Conservation (phyloP, 2,329 filamentous ascomycete genomes). For the Monilinia fructigena region DNA sequence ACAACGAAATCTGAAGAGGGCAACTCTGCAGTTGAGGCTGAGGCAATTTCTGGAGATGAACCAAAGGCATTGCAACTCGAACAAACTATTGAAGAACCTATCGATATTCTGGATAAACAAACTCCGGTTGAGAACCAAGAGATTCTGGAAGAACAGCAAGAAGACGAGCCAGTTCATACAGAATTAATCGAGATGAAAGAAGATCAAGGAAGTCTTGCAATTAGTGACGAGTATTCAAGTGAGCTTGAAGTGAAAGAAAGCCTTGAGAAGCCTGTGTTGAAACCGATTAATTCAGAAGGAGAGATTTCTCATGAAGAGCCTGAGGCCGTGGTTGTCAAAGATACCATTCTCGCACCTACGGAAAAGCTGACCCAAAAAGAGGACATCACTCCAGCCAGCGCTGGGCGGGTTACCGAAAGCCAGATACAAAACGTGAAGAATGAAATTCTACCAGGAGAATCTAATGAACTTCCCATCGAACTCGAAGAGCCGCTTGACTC, state of each 20-base stretch:
- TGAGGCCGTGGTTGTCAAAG: rapidly evolving
- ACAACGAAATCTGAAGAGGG: neutral
- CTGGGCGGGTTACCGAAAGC: neutral
- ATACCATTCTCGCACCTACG: no score
- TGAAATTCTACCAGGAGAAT: neutral
- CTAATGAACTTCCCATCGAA: neutral
- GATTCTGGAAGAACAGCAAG: neutral
- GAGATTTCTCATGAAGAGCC: neutral
- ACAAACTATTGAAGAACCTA: neutral
- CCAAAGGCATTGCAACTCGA: neutral
- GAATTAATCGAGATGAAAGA: neutral
- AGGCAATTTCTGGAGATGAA: neutral
- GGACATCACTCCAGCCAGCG: rapidly evolving
- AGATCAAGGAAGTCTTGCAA: no score
- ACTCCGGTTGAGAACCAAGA: neutral
- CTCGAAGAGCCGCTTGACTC: neutral
- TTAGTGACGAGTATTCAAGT: neutral
- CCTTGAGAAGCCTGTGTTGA: no score
- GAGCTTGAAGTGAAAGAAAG: neutral
- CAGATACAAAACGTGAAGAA: neutral
- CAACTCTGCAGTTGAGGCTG: neutral
- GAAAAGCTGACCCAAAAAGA: neutral
- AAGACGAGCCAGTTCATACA: neutral
- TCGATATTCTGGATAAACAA: neutral
- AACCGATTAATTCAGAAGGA: neutral